Percentiles rank a stretch among this genome's conserved stretches.
Evolutionary conservation across 1,284 basidiomycete species (phyloP).

Genomic region (Sparassis latifolia): DNA sequence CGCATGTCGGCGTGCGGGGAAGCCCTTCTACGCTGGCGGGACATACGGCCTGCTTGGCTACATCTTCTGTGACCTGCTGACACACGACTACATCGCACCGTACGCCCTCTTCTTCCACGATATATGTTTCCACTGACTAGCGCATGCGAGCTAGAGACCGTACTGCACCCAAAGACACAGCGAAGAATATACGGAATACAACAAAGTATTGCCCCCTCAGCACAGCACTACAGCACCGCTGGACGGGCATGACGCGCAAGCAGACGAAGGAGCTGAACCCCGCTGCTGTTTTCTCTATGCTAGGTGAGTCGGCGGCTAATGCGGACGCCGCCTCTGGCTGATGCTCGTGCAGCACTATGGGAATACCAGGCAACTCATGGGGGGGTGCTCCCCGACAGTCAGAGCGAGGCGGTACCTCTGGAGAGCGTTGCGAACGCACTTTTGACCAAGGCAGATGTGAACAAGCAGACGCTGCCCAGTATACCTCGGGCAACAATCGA

Average conservation of each 20-base stretch:
- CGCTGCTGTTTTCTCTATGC: conserved; percentile 59
- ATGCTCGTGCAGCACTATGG: conserved; percentile 61
- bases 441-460: conserved; percentile 58
- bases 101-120: conserved; percentile 33
- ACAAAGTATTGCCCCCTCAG: conserved; percentile 62
- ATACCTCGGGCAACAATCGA: conserved; percentile 53
- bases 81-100: conserved; percentile 82
- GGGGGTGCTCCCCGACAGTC: conserved; percentile 48
- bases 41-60: conserved; percentile 91
- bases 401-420: conserved; percentile 48
- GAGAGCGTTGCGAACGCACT: conserved; percentile 54
- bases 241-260: conserved; percentile 61
- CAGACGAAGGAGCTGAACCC: conserved; percentile 80
- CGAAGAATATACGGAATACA: conserved; percentile 57
- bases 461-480: conserved; percentile 54
- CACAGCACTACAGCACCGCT: conserved; percentile 63
- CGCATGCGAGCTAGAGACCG: conserved; percentile 44
- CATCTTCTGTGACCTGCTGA: conserved; percentile 88
- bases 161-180: conserved; percentile 52
- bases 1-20: conserved; percentile 61
- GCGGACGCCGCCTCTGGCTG: too few species aligned
- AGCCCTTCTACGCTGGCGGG: conserved; percentile 84
- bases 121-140: conserved; percentile 1
- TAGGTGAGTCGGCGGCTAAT: conserved; percentile 41
- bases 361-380: conserved; percentile 65